Evolutionary conservation across 2,329 filamentous ascomycete species (phyloP), one percentile per base, ranked within the genome.

Genomic region (Colletotrichum tropicale): DNA sequence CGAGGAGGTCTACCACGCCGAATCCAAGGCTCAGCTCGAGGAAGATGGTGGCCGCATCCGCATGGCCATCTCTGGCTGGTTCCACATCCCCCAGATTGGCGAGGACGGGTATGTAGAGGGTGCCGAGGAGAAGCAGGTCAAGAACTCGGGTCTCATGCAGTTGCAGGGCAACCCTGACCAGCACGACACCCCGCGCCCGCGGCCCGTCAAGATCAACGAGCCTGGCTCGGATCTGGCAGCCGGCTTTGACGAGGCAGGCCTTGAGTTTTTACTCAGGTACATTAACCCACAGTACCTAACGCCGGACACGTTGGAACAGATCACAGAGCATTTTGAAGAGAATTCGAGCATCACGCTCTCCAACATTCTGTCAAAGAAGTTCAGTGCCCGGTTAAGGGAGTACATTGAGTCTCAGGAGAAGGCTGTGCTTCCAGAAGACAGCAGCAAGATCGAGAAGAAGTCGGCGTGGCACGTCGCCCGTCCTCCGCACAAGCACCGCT

Each of bases 31-130:
- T 80, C 91, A 91, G 85, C 90, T 92, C 70, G 90, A 89, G 82
- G 92, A 89, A 84, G 91, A 96, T 74, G 93, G 94, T 21, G 94
- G 93, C 1, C 91, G 95, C 64, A 92, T 98, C 65, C 93, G 97
- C 79, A 98, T 99, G 96, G 97, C 97, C 66, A 98, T 99, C 82
- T 98, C 95, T 82, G 97, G 97, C 68, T 99, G 97, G 97, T 99
- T 98, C 84, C 97, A 99, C 85, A 98, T 99, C 78, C 97, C 97
- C 0, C 97, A 99, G 85, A 87, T 94, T 79, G 96, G 96, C 71
- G 97, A 99, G 84, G 95, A 98, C 30, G 97, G 97, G 58, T 99
- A 94, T 80, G 92, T 98, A 79, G 88, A 94, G 82, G 97, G 96
- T 6, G 90, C 97, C 70, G 96, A 98, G 84, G 95, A 98, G 87